Evolutionary conservation across 2,329 filamentous ascomycete genomes (phyloP).

Genomic region (Talaromyces amestolkiae): DNA sequence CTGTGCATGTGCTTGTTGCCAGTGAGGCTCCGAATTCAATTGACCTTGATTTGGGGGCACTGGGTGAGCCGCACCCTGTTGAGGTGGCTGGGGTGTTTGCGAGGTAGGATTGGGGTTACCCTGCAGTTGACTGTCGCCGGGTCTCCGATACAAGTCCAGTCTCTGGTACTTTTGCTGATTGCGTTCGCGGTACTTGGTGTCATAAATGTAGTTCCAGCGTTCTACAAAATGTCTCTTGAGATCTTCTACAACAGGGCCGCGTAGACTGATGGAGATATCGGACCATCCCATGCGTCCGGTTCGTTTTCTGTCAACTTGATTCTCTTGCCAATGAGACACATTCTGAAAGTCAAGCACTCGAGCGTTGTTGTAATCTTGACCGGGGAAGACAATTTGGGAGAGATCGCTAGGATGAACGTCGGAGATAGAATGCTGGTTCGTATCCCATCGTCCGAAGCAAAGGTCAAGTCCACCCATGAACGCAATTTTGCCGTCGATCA

Average conservation of each 20-base stretch:
- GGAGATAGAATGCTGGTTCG: constrained; percentile 78
- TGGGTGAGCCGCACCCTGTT: constrained; percentile 20
- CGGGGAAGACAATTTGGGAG: constrained; percentile 74
- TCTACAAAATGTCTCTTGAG: constrained; percentile 76
- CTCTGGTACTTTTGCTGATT: constrained; percentile 50
- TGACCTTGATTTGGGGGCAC: constrained; percentile 16
- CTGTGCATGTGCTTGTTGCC: constrained; percentile 17
- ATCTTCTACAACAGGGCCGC: constrained; percentile 71
- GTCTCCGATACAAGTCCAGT: constrained; percentile 25
- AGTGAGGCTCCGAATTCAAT: constrained; percentile 19
- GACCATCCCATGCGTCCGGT: constrained; percentile 91
- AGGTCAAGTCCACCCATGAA: constrained; percentile 93
- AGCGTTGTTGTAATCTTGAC: constrained; percentile 92
- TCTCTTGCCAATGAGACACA: constrained; percentile 75
- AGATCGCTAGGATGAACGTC: constrained; percentile 78
- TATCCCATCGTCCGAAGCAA: constrained; percentile 87
- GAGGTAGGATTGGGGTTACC: constrained; percentile 22
- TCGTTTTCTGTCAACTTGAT: constrained; percentile 77
- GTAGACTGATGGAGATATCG: constrained; percentile 74
- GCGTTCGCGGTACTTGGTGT: constrained; percentile 71
- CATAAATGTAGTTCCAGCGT: constrained; percentile 88
- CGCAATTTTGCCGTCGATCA: constrained; percentile 73
- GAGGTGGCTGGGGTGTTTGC: constrained; percentile 21
- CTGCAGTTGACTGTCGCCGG: constrained; percentile 28
- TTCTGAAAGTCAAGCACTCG: constrained; percentile 77